Evolutionary conservation across 352 stramenopile species (phyloP).

Genomic region (Phytophthora pini): DNA sequence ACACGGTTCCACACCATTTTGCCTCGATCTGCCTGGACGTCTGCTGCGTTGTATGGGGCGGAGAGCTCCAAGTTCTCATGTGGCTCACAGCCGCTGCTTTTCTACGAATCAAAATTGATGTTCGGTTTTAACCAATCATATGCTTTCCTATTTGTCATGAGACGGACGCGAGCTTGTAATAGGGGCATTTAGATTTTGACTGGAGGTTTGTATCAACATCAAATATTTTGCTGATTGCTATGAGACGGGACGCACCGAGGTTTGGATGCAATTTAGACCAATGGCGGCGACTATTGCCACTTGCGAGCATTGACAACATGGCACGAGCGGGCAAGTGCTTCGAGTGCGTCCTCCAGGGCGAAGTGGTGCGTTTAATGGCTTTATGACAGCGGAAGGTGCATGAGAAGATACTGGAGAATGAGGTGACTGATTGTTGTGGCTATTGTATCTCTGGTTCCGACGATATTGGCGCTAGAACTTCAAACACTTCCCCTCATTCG

Average conservation of each 20-base stretch:
- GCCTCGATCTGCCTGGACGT: slow-evolving; percentile 14
- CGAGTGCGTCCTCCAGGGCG: slow-evolving; percentile 82
- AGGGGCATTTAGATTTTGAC: too few relatives aligned
- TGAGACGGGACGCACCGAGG: too few relatives aligned
- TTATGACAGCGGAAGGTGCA: neutral
- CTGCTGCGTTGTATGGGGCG: slow-evolving; percentile 1
- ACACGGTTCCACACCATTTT: slow-evolving; percentile 88
- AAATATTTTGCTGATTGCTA: too few relatives aligned
- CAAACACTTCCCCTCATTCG: slow-evolving; percentile 83
- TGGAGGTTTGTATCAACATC: too few relatives aligned
- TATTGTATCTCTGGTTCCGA: neutral
- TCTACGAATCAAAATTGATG: slow-evolving; percentile 18
- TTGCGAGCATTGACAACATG: slow-evolving; percentile 40
- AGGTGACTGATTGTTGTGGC: slow-evolving; percentile 1
- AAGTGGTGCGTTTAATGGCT: slow-evolving; percentile 61
- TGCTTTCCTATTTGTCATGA: too few relatives aligned
- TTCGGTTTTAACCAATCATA: too few relatives aligned
- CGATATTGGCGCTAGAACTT: slow-evolving; percentile 57
- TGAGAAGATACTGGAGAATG: neutral
- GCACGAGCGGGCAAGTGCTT: slow-evolving; percentile 78
- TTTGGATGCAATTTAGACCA: slow-evolving; percentile 30
- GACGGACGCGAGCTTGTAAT: too few relatives aligned
- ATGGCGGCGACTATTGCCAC: slow-evolving; percentile 13
- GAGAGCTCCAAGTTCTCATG: slow-evolving; percentile 6
- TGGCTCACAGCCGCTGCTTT: slow-evolving; percentile 27